Conservation (phyloP, 2,329 filamentous ascomycete species). For the Botrytis pseudocinerea region DNA sequence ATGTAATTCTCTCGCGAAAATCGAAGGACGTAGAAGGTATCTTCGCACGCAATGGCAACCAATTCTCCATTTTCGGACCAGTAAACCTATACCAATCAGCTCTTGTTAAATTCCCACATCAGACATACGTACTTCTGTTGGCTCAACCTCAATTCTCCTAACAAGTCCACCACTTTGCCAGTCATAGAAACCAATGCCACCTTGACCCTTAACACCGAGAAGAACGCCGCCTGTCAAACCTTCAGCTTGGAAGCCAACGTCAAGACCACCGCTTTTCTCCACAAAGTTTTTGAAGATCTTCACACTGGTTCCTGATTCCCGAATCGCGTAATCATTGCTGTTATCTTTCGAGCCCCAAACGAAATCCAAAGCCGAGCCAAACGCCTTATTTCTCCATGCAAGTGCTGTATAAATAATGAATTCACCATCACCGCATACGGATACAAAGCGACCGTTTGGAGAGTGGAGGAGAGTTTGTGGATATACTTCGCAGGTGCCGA, state of each 20-base stretch:
- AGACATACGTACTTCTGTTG: slow-evolving; percentile 45
- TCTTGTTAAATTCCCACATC: background rate
- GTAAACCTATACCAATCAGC: slow-evolving; percentile 63
- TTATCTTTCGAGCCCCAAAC: slow-evolving; percentile 97
- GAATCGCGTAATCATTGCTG: slow-evolving; percentile 96
- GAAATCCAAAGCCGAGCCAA: slow-evolving; percentile 93
- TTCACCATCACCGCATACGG: slow-evolving; percentile 92
- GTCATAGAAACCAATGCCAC: slow-evolving; percentile 93
- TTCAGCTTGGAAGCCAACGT: slow-evolving; percentile 94
- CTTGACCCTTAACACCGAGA: slow-evolving; percentile 91
- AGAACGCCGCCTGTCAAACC: slow-evolving; percentile 86
- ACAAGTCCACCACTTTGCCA: slow-evolving; percentile 90
- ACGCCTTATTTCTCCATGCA: slow-evolving; percentile 96
- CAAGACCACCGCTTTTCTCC: slow-evolving; percentile 82
- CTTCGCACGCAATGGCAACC: slow-evolving; percentile 88
- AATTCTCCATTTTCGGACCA: slow-evolving; percentile 98
- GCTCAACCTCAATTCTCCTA: slow-evolving; percentile 82
- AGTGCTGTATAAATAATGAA: slow-evolving; percentile 99
- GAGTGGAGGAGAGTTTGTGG: slow-evolving; percentile 93
- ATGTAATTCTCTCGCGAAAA: slow-evolving; percentile 89
- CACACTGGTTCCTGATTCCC: slow-evolving; percentile 89
- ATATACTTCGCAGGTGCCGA: slow-evolving; percentile 95
- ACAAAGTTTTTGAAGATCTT: slow-evolving; percentile 98
- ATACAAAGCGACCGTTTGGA: slow-evolving; percentile 88
- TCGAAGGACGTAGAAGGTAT: slow-evolving; percentile 90